A percentile compares a stretch with the other conserved stretches of the same genome.
Evolutionary conservation across 2,329 filamentous ascomycete species (phyloP).

Genomic region (Aphanocladium album): DNA sequence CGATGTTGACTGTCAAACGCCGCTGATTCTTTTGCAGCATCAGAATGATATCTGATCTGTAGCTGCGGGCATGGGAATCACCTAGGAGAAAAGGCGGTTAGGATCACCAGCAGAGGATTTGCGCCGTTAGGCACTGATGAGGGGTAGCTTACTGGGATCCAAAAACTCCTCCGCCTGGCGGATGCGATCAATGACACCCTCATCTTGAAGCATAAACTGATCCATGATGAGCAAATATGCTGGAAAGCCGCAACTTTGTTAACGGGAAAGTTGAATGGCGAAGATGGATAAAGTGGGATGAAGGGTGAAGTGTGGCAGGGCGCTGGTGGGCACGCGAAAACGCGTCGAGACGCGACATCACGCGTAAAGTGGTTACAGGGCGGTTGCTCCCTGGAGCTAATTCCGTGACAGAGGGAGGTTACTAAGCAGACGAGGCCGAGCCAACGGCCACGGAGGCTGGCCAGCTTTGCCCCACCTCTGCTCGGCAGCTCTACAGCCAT

Average conservation of each 20-base stretch:
- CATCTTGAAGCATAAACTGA: conserved; percentile 71
- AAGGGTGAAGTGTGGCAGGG: conserved; percentile 11
- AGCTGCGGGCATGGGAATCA: conserved; percentile 59
- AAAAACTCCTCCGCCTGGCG: conserved; percentile 88
- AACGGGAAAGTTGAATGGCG: conserved; percentile 7
- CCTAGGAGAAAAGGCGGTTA: not conserved
- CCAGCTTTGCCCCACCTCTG: not conserved
- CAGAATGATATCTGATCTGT: conserved; percentile 80
- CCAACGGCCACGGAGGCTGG: not conserved
- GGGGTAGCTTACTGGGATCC: conserved; percentile 68
- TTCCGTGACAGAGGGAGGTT: not conserved
- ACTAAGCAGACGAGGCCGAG: conserved; percentile 8
- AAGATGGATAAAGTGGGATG: conserved; percentile 5
- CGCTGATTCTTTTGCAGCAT: conserved; percentile 66
- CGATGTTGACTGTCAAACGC: conserved; percentile 69
- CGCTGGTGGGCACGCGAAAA: conserved; percentile 6
- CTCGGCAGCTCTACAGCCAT: not conserved
- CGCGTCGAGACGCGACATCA: conserved; percentile 15
- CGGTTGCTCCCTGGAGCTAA: not conserved
- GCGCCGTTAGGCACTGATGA: not conserved
- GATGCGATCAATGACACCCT: conserved; percentile 76
- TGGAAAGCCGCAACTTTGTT: conserved; percentile 5
- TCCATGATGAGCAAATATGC: conserved; percentile 54
- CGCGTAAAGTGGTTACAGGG: conserved; percentile 21
- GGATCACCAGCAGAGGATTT: not conserved